These are phyloP conservation scores for Annona cherimola DNA, from an alignment of 164 flowering plant genomes.

Conservation along the genomic window DNA sequence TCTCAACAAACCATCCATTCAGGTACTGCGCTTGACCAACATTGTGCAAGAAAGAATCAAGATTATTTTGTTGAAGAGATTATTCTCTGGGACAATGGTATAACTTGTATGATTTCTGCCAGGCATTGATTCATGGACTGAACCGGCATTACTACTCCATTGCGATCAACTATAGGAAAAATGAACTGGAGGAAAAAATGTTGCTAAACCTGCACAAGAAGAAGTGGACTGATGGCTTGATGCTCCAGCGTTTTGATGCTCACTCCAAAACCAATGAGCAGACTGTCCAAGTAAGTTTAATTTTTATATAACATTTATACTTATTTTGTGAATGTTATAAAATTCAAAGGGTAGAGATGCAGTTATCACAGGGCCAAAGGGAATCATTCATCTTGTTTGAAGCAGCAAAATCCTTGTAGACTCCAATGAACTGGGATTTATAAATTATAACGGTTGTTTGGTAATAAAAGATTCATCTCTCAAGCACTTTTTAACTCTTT, in stretches of 20 bases:
- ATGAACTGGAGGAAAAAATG: slow-evolving; percentile 60
- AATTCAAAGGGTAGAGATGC: neutral
- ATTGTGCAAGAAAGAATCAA: neutral
- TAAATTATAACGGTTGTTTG: neutral
- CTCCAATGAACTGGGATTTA: neutral
- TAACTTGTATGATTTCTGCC: slow-evolving; percentile 11
- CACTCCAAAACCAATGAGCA: slow-evolving; percentile 35
- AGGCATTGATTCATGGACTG: slow-evolving; percentile 94
- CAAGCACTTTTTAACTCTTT: neutral
- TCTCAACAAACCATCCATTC: slow-evolving; percentile 37
- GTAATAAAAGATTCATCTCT: neutral
- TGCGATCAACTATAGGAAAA: slow-evolving; percentile 94
- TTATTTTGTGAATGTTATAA: neutral
- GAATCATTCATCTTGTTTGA: too few relatives aligned
- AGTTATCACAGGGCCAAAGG: too few relatives aligned
- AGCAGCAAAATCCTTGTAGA: too few relatives aligned
- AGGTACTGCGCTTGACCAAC: slow-evolving; percentile 12
- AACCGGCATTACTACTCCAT: slow-evolving; percentile 95
- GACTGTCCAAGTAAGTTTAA: slow-evolving; percentile 45
- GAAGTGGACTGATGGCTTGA: slow-evolving; percentile 94
- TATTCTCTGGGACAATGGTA: neutral
- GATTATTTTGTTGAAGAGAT: neutral
- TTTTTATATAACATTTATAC: neutral
- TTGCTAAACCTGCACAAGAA: slow-evolving; percentile 85
- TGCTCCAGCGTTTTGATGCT: slow-evolving; percentile 22